Base-by-base conservation (phyloP, 192 early-diverging fungal genomes). In the Backusella morwellensis region DNA sequence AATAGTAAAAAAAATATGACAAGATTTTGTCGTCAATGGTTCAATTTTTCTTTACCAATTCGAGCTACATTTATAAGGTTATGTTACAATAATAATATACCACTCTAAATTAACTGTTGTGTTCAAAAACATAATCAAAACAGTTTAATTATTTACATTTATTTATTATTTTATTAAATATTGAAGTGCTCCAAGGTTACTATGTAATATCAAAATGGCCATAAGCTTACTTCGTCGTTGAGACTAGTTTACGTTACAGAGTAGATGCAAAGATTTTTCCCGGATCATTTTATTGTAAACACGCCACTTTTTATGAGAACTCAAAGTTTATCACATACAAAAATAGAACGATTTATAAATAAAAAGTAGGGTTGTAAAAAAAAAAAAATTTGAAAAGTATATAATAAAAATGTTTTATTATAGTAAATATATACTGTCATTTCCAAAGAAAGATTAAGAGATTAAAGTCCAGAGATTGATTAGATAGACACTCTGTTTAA, bases 381-480 rank as follows among this genome's bases (percentile, higher is more conserved):
- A 47, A n/a, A n/a, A n/a, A n/a, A n/a, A n/a, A n/a, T n/a, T 50
- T 50, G 6, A 7, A 17, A 52, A 15, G 7, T 52, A 52, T 52
- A 52, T 8, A 32, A 32, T 32, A 32, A 32, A 54, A 54, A 29
- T 59, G 11, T 26, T 59, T 59, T 59, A 59, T 59, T 59, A 59
- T 9, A 59, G 26, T 59, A 59, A 59, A 59, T 59, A 26, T 59
- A 56, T 56, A 56, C 19, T 59, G 56, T 26, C 56, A 29, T 63
- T 26, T 63, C 23, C 2, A 63, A n/a, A 29, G 56, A 29, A 63
- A 63, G 56, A 63, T 63, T 63, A 63, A 63, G 23, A 63, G 19
- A 63, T 63, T 63, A 63, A n/a, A n/a, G 56, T n/a, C 56, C 21
- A 63, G 56, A 63, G 56, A 63, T 63, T 63, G 29, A 63, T 63